Evolutionary conservation across 2,329 filamentous ascomycete species (phyloP).

Genomic region (Myriangium duriaei): DNA sequence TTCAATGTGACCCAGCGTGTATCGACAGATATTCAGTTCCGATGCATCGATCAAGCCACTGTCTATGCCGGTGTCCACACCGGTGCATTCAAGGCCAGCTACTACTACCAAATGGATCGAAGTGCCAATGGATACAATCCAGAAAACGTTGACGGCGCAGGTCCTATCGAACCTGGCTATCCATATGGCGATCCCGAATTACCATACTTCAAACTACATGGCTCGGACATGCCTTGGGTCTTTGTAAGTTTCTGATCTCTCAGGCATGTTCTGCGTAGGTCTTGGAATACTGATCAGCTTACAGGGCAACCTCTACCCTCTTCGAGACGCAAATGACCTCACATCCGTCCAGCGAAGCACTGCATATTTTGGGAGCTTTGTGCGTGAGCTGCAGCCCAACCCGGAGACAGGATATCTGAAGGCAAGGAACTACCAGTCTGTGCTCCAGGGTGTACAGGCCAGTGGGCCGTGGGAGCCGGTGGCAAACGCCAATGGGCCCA

Average conservation of each 20-base stretch:
- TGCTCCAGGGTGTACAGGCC: constrained; percentile 27
- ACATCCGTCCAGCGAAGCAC: constrained; percentile 33
- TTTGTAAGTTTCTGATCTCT: constrained; percentile 43
- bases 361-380: constrained; percentile 41
- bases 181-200: constrained; percentile 37
- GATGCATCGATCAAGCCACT: constrained; percentile 48
- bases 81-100: constrained; percentile 37
- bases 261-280: too few species aligned
- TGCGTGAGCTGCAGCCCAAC: constrained; percentile 40
- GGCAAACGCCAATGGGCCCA: constrained; percentile 24
- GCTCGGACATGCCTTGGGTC: constrained; percentile 38
- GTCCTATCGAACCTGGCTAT: constrained; percentile 24
- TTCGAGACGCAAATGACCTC: constrained; percentile 40
- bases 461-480: constrained; percentile 28
- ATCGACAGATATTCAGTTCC: constrained; percentile 47
- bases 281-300: constrained; percentile 13
- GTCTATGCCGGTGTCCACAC: constrained; percentile 37
- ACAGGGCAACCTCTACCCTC: constrained; percentile 24
- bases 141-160: constrained; percentile 39
- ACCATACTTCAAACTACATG: constrained; percentile 46
- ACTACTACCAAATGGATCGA: constrained; percentile 50
- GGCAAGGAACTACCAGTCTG: constrained; percentile 35
- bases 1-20: constrained; percentile 44
- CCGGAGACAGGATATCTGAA: constrained; percentile 32
- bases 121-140: constrained; percentile 42